These are phyloP conservation scores for Astrephomene gubernaculifera DNA, from an alignment of 139 green algal genomes.

Conservation along the genomic window DNA sequence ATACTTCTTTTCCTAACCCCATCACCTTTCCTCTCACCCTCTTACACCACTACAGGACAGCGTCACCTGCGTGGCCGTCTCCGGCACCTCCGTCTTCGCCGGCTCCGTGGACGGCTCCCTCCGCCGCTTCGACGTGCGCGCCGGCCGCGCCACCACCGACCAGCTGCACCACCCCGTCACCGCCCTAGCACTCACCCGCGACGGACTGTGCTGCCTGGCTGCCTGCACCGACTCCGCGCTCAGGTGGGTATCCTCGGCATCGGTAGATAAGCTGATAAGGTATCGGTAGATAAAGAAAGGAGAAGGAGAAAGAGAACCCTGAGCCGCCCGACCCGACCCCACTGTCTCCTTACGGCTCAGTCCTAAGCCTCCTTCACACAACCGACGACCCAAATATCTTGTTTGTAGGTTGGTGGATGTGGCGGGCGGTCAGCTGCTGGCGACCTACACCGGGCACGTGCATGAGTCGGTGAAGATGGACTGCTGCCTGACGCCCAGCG, in stretches of 20 bases:
- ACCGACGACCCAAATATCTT: no score
- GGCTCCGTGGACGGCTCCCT: constrained; percentile 91
- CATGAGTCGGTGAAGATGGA: constrained; percentile 82
- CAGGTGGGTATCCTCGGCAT: no score
- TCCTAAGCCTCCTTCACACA: no score
- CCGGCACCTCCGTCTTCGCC: constrained; percentile 75
- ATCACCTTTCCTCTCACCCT: background rate
- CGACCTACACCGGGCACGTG: constrained; percentile 83
- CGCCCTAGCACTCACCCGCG: constrained; percentile 54
- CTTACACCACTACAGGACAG: constrained; percentile 71
- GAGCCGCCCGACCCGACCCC: no score
- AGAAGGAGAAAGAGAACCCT: no score
- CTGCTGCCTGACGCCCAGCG: constrained; percentile 77
- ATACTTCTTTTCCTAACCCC: no score
- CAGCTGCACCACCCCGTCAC: constrained; percentile 81
- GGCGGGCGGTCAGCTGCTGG: constrained; percentile 80
- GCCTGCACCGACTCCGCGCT: constrained; percentile 82
- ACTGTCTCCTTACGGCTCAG: no score
- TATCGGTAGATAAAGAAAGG: no score
- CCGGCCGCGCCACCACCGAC: constrained; percentile 81
- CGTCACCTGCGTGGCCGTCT: constrained; percentile 81
- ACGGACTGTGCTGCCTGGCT: constrained; percentile 76
- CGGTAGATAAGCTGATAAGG: no score
- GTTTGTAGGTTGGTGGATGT: constrained; percentile 72
- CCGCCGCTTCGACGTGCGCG: constrained; percentile 88